These are phyloP conservation scores for Kodamaea sp. DNA, from an alignment of 1,139 yeast genomes.

Conservation along the genomic window DNA sequence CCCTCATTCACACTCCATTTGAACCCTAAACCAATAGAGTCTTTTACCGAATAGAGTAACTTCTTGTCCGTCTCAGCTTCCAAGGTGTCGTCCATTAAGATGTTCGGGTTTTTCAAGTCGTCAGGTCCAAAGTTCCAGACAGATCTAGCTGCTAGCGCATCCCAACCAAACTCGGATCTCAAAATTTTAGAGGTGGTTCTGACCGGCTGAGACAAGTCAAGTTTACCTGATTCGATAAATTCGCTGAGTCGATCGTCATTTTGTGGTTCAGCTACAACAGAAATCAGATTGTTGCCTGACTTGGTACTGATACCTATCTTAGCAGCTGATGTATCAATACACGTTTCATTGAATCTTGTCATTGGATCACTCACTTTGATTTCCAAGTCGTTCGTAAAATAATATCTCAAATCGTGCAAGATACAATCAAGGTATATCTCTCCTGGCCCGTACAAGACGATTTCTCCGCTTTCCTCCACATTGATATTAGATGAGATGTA, in stretches of 20 bases:
- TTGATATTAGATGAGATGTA: conserved; percentile 67
- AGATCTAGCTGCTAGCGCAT: conserved; percentile 78
- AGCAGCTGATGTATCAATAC: conserved; percentile 64
- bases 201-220: conserved; percentile 39
- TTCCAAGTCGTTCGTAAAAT: conserved; percentile 61
- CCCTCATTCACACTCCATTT: conserved; percentile 85
- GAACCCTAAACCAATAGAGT: conserved; percentile 71
- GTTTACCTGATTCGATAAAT: conserved; percentile 58
- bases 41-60: conserved; percentile 48
- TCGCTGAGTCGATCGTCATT: conserved; percentile 47
- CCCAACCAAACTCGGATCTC: conserved; percentile 71
- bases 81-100: conserved; percentile 75
- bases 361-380: conserved; percentile 86
- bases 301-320: conserved; percentile 62
- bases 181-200: conserved; percentile 55
- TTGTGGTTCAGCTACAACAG: conserved; percentile 80
- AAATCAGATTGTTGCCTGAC: conserved; percentile 56
- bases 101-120: conserved; percentile 52
- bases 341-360: conserved; percentile 79
- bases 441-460: conserved; percentile 78
- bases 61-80: conserved; percentile 68
- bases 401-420: conserved; percentile 69
- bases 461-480: conserved; percentile 91
- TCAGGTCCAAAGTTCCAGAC: conserved; percentile 80
- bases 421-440: conserved; percentile 86